These are phyloP conservation scores for Pseudonitzschia pungens DNA, from an alignment of 108 stramenopile genomes.

Conservation along the genomic window DNA sequence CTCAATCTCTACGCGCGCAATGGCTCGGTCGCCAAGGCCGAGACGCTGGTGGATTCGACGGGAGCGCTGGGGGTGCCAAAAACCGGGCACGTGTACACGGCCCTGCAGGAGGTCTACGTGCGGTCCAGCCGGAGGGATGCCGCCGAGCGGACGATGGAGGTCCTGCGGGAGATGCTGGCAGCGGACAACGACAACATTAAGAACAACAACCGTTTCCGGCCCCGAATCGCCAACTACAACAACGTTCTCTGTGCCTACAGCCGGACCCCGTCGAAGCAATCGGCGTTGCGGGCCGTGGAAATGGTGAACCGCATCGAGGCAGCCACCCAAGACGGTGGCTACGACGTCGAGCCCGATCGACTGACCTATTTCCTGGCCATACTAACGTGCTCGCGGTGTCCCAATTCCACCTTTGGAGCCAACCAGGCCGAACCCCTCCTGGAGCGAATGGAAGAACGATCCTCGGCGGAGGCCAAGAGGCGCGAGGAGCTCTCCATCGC, in stretches of 20 bases:
- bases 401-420: constrained; percentile 28
- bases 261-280: constrained; percentile 19
- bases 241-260: constrained; percentile 39
- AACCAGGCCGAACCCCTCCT: constrained; percentile 36
- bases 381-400: constrained; percentile 56
- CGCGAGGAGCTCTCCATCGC: constrained; percentile 35
- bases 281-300: constrained; percentile 30
- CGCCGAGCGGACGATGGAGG: constrained; percentile 12
- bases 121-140: constrained; percentile 21
- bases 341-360: constrained; percentile 69
- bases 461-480: constrained; percentile 20
- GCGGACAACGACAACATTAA: constrained; percentile 31
- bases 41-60: constrained; percentile 38
- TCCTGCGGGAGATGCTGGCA: constrained; percentile 44
- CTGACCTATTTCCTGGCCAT: constrained; percentile 66
- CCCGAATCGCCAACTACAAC: constrained; percentile 66
- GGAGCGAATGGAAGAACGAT: constrained; percentile 36
- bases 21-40: constrained; percentile 26
- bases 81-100: constrained; percentile 58
- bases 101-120: constrained; percentile 57
- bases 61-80: constrained; percentile 39
- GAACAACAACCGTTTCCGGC: constrained; percentile 61
- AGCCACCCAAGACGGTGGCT: constrained; percentile 43
- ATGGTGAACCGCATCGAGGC: constrained; percentile 41
- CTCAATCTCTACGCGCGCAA: constrained; percentile 59